Base-by-base conservation (phyloP, 306 rosid genomes). In the Macrotyloma uniflorum region DNA sequence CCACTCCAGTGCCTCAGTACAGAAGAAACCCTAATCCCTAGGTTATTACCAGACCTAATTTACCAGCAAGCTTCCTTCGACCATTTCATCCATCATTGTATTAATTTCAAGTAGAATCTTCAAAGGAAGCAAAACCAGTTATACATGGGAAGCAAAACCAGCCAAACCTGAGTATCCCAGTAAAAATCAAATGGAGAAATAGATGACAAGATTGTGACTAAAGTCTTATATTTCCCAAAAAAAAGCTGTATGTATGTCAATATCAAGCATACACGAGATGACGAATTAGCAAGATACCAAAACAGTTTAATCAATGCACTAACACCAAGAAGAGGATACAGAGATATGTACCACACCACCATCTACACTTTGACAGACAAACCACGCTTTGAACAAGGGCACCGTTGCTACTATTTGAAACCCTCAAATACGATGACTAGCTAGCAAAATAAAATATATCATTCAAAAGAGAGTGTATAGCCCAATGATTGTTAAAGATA, bases 1-100 rank as follows among this genome's bases (percentile, higher is more conserved):
- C 70, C 72, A 61, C 26, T 61, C 75, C 64, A 7, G 62, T 33
- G 14, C 30, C 42, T 9, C 36, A 66, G 51, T 69, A 65, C 75
- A 40, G 35, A 55, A 63, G 72, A 87, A 87, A 80, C 91, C 91
- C 84, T 87, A 87, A 82, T 73, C 79, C 84, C 74, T 80, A 82
- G 82, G 72, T 46, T 47, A 74, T 36, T 40, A 20, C 65, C 76
- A 81, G 79, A 73, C 82, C 82, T 74, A 75, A 70, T 70, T 72
- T 54, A 77, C 62, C 30, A 1, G 24, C 40, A 20, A 73, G 26
- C 67, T 67, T 30, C 35, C 35, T 64, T 43, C 40, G 6, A 0
- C 14, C 10, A 15, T 69, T 8, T 69, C 23, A 23, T 45, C 36
- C 28, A 53, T 36, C 49, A n/a, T 53, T 45, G 49, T 69, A 43